Base-by-base conservation (phyloP, 2,329 filamentous ascomycete species). In the Alternaria arborescens region DNA sequence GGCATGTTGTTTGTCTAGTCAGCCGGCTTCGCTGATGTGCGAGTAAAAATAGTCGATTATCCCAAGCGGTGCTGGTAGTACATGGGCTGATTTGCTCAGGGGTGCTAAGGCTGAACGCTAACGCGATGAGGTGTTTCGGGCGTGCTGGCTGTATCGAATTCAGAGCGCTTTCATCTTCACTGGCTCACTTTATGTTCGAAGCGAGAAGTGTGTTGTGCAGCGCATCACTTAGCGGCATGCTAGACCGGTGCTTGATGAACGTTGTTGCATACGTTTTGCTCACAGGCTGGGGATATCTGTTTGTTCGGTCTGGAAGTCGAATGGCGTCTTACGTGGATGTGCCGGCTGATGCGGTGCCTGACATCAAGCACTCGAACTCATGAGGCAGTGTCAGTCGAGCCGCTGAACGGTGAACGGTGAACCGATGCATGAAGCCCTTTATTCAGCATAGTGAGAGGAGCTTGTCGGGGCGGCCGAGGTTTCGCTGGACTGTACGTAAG, bases 91-190 rank as follows among this genome's bases (percentile, higher is more conserved):
- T 30, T 26, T 59, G 57, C 46, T 57, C 38, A 50, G 44, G 51
- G 52, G 43, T 22, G 16, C 24, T 36, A 30, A 22, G 16, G 22
- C 24, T 34, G 18, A 22, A 24, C 50, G n/a, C 60, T 63, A 60
- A 51, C 54, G 44, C n/a, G 11, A 43, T 54, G 20, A 10, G 44
- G 54, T 51, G 16, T 44, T 22, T 44, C 41, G 26, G 42, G 11
- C 46, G 41, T 60, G 32, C 26, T 51, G 54, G 41, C 50, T 47
- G 51, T 55, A 55, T 65, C 47, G 54, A 53, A 61, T 55, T 55
- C n/a, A 47, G 30, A 52, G 60, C 56, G 52, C 32, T 50, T 56
- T 48, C 14, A 20, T 34, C 26, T 52, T 22, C 24, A 28, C 11
- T 8, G 32, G 11, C 32, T 30, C 42, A 34, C 11, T 38, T 7